Percentiles rank a stretch among this genome's conserved stretches.
phyloP scores from a whole-genome alignment of 495 filamentous ascomycete species.

The Chaetomium tenue region DNA sequence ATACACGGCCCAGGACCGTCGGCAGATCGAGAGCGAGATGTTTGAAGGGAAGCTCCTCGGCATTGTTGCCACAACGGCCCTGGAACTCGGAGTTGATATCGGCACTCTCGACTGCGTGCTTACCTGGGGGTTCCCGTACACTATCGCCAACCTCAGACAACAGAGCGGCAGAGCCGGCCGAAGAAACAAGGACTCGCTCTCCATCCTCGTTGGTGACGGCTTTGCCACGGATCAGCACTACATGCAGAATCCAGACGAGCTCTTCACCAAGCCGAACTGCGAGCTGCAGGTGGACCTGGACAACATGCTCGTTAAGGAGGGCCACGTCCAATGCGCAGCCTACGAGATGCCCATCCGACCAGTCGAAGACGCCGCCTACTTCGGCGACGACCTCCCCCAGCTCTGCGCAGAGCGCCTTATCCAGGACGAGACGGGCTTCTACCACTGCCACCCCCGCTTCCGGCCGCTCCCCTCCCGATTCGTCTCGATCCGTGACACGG shows the following conservation, averaged over 20 bases:
- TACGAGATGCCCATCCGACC: constrained; percentile 89
- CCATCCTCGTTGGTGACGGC: constrained; percentile 85
- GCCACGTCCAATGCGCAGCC: constrained; percentile 93
- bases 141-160: constrained; percentile 89
- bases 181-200: constrained; percentile 90
- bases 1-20: constrained; percentile 91
- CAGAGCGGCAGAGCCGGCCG: constrained; percentile 92
- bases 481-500: constrained; percentile 87
- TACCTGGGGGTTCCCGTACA: constrained; percentile 91
- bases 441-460: constrained; percentile 85
- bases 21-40: constrained; percentile 92
- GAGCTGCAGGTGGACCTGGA: constrained; percentile 85
- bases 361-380: constrained; percentile 73
- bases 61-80: constrained; percentile 87
- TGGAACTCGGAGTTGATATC: constrained; percentile 95
- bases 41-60: constrained; percentile 92
- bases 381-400: constrained; percentile 68
- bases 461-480: constrained; percentile 77
- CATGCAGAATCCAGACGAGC: constrained; percentile 93
- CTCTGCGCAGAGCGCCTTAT: constrained; percentile 73
- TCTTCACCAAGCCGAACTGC: constrained; percentile 91
- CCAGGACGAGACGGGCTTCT: constrained; percentile 75
- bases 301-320: constrained; percentile 87
- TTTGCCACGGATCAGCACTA: constrained; percentile 94
- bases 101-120: constrained; percentile 92